Evolutionary conservation across 768 basidiomycete genomes (phyloP), one percentile per base, ranked within the genome.

Genomic region (Calocybe cyanea): DNA sequence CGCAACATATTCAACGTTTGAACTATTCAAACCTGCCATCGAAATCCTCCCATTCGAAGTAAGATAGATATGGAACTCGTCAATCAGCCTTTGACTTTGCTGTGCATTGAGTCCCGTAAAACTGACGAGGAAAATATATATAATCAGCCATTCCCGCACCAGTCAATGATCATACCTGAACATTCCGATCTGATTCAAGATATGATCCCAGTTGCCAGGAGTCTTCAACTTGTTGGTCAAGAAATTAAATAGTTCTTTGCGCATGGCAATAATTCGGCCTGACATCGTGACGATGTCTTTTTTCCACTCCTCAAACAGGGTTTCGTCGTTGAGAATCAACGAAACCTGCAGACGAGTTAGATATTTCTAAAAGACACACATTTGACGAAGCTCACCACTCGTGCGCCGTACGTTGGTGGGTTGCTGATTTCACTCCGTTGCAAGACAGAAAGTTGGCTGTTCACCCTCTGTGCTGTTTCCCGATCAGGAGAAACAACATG

Each of bases 141-240:
- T n/a, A 13, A n/a, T n/a, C 3, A 19, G 2, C 15, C 19, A 19
- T 24, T 23, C 9, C 13, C 42, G 13, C 19, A 23, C 31, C 17
- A n/a, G n/a, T 34, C 8, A 24, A 25, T n/a, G 25, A 28, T 41
- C 14, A 14, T 63, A 92, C 83, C 88, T 92, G 76, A 94, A 96
- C 94, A 95, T 96, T 46, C 94, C 95, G 66, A 98, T 98, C 74
- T 98, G 96, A 42, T 81, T 79, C 56, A 86, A 71, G 58, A 99
- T 95, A 67, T 98, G 95, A n/a, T 85, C 80, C 96, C 96, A 99
- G 59, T 81, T 82, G 5, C 93, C 92, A 3, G 93, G 93, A 41
- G 91, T 94, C 59, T 87, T 77, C 53, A 92, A 65, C 63, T 87
- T 83, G 52, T 89, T 75, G 15, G 78, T 86, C 61, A 96, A 64